phyloP scores from a whole-genome alignment of 2,329 filamentous ascomycete genomes.

The Cladosporium cucumerinum region DNA sequence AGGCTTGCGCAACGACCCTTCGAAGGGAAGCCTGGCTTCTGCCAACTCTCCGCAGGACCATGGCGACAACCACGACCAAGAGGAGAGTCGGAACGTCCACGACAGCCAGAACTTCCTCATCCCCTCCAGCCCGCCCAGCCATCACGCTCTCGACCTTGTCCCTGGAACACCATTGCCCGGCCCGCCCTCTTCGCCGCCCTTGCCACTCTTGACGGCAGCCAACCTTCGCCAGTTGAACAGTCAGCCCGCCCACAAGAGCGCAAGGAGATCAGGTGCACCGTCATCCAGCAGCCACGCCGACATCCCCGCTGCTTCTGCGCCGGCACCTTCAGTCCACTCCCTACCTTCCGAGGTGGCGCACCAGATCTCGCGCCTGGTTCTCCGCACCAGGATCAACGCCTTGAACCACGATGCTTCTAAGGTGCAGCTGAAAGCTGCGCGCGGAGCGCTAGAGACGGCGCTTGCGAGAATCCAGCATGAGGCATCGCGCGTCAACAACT shows the following conservation, averaged over 20 bases:
- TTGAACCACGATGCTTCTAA: background rate
- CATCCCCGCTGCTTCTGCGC: background rate
- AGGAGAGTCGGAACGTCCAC: background rate
- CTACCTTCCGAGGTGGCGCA: background rate
- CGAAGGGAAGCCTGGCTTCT: background rate
- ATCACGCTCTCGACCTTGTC: background rate
- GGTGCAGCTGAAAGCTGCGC: background rate
- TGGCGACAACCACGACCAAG: background rate
- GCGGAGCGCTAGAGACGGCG: background rate
- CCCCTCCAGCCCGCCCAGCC: background rate
- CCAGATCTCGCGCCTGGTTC: background rate
- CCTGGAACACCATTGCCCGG: background rate
- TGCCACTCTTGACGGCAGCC: background rate
- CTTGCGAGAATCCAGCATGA: background rate
- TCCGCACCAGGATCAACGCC: background rate
- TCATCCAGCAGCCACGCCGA: background rate
- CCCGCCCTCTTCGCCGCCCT: background rate
- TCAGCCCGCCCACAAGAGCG: background rate
- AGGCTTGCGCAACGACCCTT: background rate
- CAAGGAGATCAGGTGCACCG: background rate
- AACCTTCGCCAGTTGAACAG: background rate
- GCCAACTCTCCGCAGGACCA: background rate
- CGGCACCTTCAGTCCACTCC: background rate
- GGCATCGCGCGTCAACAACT: background rate
- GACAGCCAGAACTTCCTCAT: background rate